Evolutionary conservation across 1,284 basidiomycete genomes (phyloP).

Genomic region (Takashimella tepidaria): DNA sequence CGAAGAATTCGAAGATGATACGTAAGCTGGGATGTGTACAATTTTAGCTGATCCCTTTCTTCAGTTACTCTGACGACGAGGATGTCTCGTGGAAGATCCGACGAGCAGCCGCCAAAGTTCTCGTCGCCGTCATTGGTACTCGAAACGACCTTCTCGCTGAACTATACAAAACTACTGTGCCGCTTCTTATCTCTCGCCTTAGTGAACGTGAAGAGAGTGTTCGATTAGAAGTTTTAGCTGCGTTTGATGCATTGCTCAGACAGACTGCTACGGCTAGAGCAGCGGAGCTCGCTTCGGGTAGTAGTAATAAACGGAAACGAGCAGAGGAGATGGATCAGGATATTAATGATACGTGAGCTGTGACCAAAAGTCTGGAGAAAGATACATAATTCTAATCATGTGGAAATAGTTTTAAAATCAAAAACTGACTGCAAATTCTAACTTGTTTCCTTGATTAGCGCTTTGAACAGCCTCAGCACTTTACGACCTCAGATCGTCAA

Average conservation of each 20-base stretch:
- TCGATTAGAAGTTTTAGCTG: conserved; percentile 84
- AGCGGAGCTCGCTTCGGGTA: conserved; percentile 28
- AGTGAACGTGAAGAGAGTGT: conserved; percentile 95
- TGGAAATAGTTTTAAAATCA: not conserved
- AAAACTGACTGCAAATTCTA: not conserved
- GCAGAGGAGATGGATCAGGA: conserved; percentile 64
- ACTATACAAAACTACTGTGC: conserved; percentile 78
- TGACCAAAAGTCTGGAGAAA: too few relatives aligned
- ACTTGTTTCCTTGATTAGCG: too few relatives aligned
- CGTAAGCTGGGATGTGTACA: conserved; percentile 57
- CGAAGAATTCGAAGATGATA: conserved; percentile 64
- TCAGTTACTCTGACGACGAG: conserved; percentile 92
- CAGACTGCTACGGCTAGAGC: conserved; percentile 56
- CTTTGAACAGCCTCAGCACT: conserved; percentile 50
- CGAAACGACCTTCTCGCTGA: conserved; percentile 75
- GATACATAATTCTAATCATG: too few relatives aligned
- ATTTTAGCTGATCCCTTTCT: conserved; percentile 7
- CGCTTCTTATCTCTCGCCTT: conserved; percentile 82
- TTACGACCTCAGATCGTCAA: conserved; percentile 76
- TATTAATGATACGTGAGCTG: conserved; percentile 60
- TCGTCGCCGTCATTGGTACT: conserved; percentile 77
- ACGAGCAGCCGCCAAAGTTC: conserved; percentile 82
- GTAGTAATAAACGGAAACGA: conserved; percentile 56
- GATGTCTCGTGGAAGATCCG: conserved; percentile 99
- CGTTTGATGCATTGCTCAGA: conserved; percentile 72